A percentile compares a stretch with the other conserved stretches of the same genome.
Conservation (phyloP, 1,284 basidiomycete genomes). For the Rhodofomes roseus region DNA sequence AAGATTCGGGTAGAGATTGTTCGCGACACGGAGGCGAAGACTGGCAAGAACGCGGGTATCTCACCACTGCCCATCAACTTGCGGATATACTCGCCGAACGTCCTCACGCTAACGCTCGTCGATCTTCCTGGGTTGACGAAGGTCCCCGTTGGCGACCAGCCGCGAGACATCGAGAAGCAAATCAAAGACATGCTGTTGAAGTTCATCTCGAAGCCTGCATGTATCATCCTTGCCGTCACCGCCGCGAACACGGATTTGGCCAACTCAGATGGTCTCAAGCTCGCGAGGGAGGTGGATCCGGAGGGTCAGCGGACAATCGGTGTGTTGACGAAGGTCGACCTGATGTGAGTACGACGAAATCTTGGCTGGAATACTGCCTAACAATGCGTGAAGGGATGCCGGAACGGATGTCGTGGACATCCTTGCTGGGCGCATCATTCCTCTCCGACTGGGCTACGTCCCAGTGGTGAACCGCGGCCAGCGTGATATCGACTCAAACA, state of each 20-base stretch:
- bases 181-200: constrained; percentile 96
- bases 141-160: constrained; percentile 97
- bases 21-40: constrained; percentile 96
- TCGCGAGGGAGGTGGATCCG: constrained; percentile 95
- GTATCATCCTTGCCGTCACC: constrained; percentile 93
- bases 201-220: constrained; percentile 90
- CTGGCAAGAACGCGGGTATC: constrained; percentile 95
- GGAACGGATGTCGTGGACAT: constrained; percentile 99
- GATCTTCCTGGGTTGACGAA: constrained; percentile 97
- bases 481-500: constrained; percentile 89
- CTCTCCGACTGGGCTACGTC: constrained; percentile 93
- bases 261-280: constrained; percentile 96
- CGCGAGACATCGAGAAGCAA: constrained; percentile 96
- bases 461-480: constrained; percentile 98
- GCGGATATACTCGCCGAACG: constrained; percentile 94
- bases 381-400: constrained; percentile 62
- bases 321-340: constrained; percentile 96
- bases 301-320: constrained; percentile 96
- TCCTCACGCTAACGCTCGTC: constrained; percentile 94
- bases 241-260: constrained; percentile 96
- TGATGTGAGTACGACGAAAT: constrained; percentile 66
- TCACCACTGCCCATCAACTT: constrained; percentile 96
- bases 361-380: constrained; percentile 5
- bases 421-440: constrained; percentile 94
- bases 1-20: constrained; percentile 97